Evolutionary conservation across 306 rosid genomes (phyloP), one percentile per base, ranked within the genome.

Genomic region (Castanea crenata): DNA sequence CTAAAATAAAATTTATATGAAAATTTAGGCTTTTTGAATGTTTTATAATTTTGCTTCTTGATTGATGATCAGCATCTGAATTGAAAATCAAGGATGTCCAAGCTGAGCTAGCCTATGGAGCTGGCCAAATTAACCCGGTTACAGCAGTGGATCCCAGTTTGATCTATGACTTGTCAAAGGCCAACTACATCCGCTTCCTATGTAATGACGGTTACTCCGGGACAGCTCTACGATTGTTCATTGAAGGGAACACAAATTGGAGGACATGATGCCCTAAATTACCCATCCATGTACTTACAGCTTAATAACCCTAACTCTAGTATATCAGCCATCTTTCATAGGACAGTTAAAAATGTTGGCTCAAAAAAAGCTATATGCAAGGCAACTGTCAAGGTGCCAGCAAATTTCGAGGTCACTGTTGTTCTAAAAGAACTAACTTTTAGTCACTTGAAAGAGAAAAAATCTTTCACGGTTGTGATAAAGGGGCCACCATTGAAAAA

Each of bases 311-410:
- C 74, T 4, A 61, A 55, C 31, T 78, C 88, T 10, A 49, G 38
- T 14, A 79, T 88, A 71, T 78, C 89, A 5, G 92, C 92, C 3
- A 83, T 89, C 55, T 94, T 88, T 78, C 27, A 77, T 51, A 76
- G 97, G 57, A 88, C 76, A 6, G 90, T 90, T 27, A 94, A 87
- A 11, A 80, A 91, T 31, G 97, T 94, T 32, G 96, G 93, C 23
- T 69, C 6, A 13, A 77, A 78, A 11, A 44, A 11, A 29, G 83
- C 97, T 1, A 79, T 75, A 7, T 94, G 89, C 90, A 89, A 74
- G 78, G 94, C 90, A 3, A 91, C 16, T 49, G 1, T 49, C 54
- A 12, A 49, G 54, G 54, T 5, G 54, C 54, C 54, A 49, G 54
- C 14, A 13, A 49, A 49, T 13, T 4, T 49, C 54, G 11, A 77